Conservation (phyloP, 805 yeast genomes). For the Ogataea minuta region DNA sequence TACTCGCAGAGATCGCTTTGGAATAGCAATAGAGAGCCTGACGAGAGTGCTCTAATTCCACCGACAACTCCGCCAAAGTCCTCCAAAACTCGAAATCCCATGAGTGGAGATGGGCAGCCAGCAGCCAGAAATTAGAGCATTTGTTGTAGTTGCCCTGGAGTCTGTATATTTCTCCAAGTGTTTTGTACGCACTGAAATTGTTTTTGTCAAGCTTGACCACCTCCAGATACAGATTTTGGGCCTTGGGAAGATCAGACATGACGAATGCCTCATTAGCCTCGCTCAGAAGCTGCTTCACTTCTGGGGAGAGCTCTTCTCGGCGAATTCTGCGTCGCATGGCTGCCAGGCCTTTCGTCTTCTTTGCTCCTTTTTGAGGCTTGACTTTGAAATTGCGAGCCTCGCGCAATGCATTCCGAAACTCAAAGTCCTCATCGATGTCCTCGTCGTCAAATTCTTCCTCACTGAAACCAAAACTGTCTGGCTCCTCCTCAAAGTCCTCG, state of each 20-base stretch:
- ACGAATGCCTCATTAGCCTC: slow-evolving; percentile 83
- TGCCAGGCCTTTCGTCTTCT: slow-evolving; percentile 36
- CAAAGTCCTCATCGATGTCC: slow-evolving; percentile 42
- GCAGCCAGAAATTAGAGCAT: slow-evolving; percentile 76
- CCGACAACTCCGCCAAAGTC: slow-evolving; percentile 66
- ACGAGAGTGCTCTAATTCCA: slow-evolving; percentile 61
- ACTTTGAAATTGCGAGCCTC: slow-evolving; percentile 64
- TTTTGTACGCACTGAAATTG: slow-evolving; percentile 81
- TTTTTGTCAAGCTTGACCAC: slow-evolving; percentile 77
- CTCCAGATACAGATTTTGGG: slow-evolving; percentile 57
- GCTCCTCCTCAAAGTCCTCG: slow-evolving; percentile 23
- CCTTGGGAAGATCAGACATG: slow-evolving; percentile 53
- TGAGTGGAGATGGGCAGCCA: slow-evolving; percentile 76
- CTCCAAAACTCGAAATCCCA: slow-evolving; percentile 79
- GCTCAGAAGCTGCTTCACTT: slow-evolving; percentile 62
- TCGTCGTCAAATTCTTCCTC: slow-evolving; percentile 35
- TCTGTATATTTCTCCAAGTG: slow-evolving; percentile 80
- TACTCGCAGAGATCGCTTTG: slow-evolving; percentile 50
- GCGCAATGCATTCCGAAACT: slow-evolving; percentile 61
- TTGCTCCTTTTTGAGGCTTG: slow-evolving; percentile 38
- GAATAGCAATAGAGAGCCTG: slow-evolving; percentile 81
- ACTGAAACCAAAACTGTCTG: slow-evolving; percentile 28
- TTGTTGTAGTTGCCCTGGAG: slow-evolving; percentile 64
- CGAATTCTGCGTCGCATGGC: slow-evolving; percentile 40
- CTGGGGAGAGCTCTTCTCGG: slow-evolving; percentile 60